These are phyloP conservation scores for Serendipita sp. DNA, from an alignment of 768 basidiomycete species.

Conservation along the genomic window DNA sequence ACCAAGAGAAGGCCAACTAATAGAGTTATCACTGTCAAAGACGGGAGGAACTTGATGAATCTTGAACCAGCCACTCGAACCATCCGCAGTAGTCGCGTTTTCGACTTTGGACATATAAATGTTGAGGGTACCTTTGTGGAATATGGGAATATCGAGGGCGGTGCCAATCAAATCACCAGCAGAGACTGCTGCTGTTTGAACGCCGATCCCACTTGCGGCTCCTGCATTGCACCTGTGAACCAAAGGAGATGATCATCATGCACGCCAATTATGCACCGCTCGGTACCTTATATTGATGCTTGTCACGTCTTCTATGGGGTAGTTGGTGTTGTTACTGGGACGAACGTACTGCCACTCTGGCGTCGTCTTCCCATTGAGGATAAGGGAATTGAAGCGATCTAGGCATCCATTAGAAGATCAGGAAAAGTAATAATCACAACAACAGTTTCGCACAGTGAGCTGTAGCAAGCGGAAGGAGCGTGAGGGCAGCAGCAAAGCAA, in stretches of 20 bases:
- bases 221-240: not conserved
- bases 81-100: not conserved
- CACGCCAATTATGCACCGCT: not conserved
- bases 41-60: not conserved
- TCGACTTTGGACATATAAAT: not conserved
- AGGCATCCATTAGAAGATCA: not conserved
- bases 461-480: no score
- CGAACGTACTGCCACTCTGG: not conserved
- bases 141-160: not conserved
- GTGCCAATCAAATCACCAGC: not conserved
- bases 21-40: not conserved
- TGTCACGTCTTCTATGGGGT: constrained; percentile 1
- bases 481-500: no score
- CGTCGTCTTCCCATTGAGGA: not conserved
- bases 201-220: not conserved
- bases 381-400: not conserved
- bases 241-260: not conserved
- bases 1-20: not conserved
- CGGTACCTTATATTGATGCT: not conserved
- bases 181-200: not conserved
- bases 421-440: no score
- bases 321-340: not conserved
- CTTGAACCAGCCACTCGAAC: not conserved
- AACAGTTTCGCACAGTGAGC: no score
- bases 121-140: not conserved